Conservation (phyloP, 2,329 filamentous ascomycete species). For the Kalmusia sp. region DNA sequence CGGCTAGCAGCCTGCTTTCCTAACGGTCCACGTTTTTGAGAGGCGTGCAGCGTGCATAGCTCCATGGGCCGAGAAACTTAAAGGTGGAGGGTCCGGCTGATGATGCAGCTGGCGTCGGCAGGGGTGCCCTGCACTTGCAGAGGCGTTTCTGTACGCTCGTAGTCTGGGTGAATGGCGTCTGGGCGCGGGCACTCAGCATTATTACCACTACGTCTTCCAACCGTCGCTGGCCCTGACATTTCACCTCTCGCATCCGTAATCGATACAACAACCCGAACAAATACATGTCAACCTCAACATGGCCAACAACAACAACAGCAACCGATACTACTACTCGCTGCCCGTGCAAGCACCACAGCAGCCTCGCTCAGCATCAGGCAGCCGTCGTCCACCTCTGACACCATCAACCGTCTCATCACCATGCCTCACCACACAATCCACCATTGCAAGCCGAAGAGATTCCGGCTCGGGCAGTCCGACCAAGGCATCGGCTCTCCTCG, state of each 20-base stretch:
- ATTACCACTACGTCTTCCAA: constrained; percentile 36
- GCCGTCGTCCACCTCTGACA: constrained; percentile 52
- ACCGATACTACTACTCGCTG: constrained; percentile 47
- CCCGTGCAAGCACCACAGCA: constrained; percentile 43
- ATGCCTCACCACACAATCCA: constrained; percentile 50
- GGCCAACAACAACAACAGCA: constrained; percentile 40
- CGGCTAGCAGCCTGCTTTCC: constrained; percentile 37
- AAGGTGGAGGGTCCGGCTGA: constrained; percentile 38
- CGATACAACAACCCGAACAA: constrained; percentile 7
- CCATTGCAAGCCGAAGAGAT: constrained; percentile 49
- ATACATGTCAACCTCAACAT: constrained; percentile 31
- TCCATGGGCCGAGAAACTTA: constrained; percentile 35
- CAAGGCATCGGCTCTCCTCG: constrained; percentile 51
- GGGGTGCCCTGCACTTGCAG: constrained; percentile 40
- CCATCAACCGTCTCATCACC: constrained; percentile 55
- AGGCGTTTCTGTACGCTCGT: constrained; percentile 37
- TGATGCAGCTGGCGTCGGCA: constrained; percentile 41
- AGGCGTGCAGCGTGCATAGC: constrained; percentile 41
- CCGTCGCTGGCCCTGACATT: constrained; percentile 7
- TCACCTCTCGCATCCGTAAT: constrained; percentile 5
- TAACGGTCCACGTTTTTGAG: constrained; percentile 47
- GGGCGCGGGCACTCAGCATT: constrained; percentile 34
- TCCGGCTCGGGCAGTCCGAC: constrained; percentile 50
- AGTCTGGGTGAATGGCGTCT: constrained; percentile 50
- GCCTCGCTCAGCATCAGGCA: constrained; percentile 36